These are phyloP conservation scores for Fusarium sacchari DNA, from an alignment of 2,329 filamentous ascomycete species.

Conservation along the genomic window DNA sequence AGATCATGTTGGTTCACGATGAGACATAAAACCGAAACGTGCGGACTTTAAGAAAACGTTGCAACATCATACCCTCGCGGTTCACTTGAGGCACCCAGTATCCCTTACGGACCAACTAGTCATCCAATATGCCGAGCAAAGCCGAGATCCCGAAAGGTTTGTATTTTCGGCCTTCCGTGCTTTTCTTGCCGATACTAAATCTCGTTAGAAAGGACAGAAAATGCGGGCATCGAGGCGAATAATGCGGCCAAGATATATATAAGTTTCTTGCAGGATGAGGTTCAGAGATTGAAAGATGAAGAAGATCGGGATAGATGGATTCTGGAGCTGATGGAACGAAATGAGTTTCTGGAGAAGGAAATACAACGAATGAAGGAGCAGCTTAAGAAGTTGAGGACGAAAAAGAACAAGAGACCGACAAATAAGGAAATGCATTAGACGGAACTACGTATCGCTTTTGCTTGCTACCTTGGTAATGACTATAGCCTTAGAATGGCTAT, in stretches of 20 bases:
- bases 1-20: neutral
- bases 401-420: neutral
- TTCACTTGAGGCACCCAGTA: neutral
- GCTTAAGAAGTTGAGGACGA: too few relatives aligned
- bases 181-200: neutral
- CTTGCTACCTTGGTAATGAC: neutral
- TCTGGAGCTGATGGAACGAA: neutral
- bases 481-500: too few relatives aligned
- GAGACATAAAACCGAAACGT: neutral
- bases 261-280: fast-evolving
- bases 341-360: neutral
- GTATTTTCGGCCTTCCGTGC: fast-evolving
- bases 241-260: neutral
- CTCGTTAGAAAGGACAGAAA: fast-evolving
- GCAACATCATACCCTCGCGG: fast-evolving
- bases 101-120: fast-evolving
- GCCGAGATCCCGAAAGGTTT: neutral
- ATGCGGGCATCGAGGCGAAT: fast-evolving
- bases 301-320: neutral
- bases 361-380: neutral
- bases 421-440: fast-evolving
- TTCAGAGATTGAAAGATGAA: neutral
- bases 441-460: fast-evolving
- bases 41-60: fast-evolving
- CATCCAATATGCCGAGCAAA: fast-evolving